phyloP scores from a whole-genome alignment of 1,284 basidiomycete genomes.

The Puccinia brachypodii region DNA sequence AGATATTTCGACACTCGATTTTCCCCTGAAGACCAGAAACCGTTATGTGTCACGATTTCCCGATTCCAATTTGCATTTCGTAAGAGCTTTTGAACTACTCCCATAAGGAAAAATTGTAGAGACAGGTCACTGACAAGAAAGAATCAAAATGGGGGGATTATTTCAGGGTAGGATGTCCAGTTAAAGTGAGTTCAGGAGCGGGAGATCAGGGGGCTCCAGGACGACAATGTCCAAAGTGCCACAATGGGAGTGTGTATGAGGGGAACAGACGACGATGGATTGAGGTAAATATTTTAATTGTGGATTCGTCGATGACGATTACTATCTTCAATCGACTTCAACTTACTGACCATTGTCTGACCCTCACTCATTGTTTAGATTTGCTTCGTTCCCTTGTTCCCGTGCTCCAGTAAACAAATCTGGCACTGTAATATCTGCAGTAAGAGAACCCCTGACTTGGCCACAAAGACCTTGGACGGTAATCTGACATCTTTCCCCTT shows the following conservation, averaged over 20 bases:
- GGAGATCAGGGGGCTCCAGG: not conserved
- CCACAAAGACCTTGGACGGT: not conserved
- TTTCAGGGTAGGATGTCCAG: conserved; percentile 34
- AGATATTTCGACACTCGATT: too few relatives aligned
- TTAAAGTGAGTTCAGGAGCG: conserved; percentile 19
- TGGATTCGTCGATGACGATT: too few relatives aligned
- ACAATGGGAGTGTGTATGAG: conserved; percentile 23
- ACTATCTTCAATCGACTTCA: too few relatives aligned
- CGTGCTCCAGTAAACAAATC: conserved; percentile 14
- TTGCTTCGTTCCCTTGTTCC: conserved; percentile 28
- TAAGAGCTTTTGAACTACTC: not conserved
- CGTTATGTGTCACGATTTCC: not conserved
- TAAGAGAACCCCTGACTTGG: not conserved
- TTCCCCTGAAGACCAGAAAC: not conserved
- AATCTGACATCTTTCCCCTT: not conserved
- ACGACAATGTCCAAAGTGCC: conserved; percentile 27
- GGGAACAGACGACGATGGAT: conserved; percentile 30
- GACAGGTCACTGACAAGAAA: not conserved
- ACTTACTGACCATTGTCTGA: not conserved
- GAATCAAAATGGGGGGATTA: not conserved
- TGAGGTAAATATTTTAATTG: not conserved
- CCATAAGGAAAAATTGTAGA: not conserved
- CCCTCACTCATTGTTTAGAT: not conserved
- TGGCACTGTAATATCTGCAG: conserved; percentile 46
- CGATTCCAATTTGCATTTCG: not conserved